Base-by-base conservation (phyloP, 257 asterid species). In the Nicotiana undulata region DNA sequence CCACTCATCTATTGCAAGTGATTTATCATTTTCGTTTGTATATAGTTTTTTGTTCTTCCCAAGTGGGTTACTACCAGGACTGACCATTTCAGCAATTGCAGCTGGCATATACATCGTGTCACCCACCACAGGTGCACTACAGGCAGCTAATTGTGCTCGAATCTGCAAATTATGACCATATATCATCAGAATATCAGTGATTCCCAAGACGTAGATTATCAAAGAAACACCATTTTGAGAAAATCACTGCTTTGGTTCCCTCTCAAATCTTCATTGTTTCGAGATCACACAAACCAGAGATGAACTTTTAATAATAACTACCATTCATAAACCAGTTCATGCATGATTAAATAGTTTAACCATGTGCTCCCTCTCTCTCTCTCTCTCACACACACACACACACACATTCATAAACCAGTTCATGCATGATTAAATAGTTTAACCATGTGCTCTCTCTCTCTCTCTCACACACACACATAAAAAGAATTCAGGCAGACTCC, bases 41-140 rank as follows among this genome's bases (percentile, higher is more conserved):
- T 82, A 84, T 84, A 79, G 83, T 66, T 72, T 91, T 75, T 85
- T 86, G 85, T 82, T 82, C 89, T 79, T 88, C 68, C 91, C 91
- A 49, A 88, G 90, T 2, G 98, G 99, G 80, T 95, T 87, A 81
- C 90, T 67, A 77, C 91, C 91, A 1, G 93, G 94, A 79, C 59
- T 44, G 67, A 75, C 72, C 44, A 84, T 83, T 88, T 95, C 93
- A 52, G 98, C 88, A 83, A 90, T 76, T 28, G 93, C 96, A 76
- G 99, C 97, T 28, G 97, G 97, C 96, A 90, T 91, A 51, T 95
- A 95, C 97, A 89, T 90, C 0, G 96, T 87, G 85, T 95, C 99
- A 24, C 99, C 99, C 55, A 93, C 94, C 77, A 93, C 66, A 32
- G 99, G 98, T 59, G 97, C 97, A 26, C 95, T 92, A 76, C 85